A percentile compares a stretch with the other conserved stretches of the same genome.
Evolutionary conservation across 108 stramenopile genomes (phyloP).

Genomic region (Discostella pseudostelligera): DNA sequence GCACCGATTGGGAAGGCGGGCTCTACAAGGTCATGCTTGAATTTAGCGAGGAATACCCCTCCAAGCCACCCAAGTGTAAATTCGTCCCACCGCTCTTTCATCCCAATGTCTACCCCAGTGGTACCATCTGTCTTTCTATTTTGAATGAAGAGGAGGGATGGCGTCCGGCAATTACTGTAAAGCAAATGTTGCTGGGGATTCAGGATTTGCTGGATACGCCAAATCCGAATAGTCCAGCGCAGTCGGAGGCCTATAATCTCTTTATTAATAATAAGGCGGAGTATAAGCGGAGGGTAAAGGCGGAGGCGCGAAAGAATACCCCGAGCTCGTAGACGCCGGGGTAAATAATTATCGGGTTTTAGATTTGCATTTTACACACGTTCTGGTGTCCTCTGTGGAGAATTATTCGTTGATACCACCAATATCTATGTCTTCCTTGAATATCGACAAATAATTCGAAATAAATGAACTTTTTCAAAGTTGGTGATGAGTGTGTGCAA

Average conservation of each 20-base stretch:
- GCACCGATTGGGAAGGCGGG: constrained; percentile 96
- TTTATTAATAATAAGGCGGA: constrained; percentile 85
- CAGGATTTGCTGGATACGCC: constrained; percentile 97
- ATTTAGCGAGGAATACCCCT: constrained; percentile 96
- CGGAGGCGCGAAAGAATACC: constrained; percentile 77
- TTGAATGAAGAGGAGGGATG: constrained; percentile 98
- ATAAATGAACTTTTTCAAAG: too few species aligned
- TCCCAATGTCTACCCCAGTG: constrained; percentile 81
- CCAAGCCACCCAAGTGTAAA: constrained; percentile 98
- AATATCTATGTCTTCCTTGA: too few species aligned
- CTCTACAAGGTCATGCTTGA: constrained; percentile 96
- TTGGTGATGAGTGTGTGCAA: too few species aligned
- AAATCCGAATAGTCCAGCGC: constrained; percentile 92
- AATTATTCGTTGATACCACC: too few species aligned
- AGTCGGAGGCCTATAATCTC: constrained; percentile 92
- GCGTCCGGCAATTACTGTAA: constrained; percentile 97
- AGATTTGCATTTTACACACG: too few species aligned
- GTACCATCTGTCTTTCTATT: constrained; percentile 98
- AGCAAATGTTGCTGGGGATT: constrained; percentile 96
- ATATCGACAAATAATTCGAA: too few species aligned
- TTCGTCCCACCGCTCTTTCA: constrained; percentile 88
- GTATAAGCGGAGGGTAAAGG: constrained; percentile 82
- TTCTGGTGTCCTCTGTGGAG: too few species aligned
- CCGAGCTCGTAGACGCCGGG: constrained; percentile 30
- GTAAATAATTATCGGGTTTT: not conserved